Evolutionary conservation across 768 basidiomycete species (phyloP).

Genomic region (Agaricus bisporus): DNA sequence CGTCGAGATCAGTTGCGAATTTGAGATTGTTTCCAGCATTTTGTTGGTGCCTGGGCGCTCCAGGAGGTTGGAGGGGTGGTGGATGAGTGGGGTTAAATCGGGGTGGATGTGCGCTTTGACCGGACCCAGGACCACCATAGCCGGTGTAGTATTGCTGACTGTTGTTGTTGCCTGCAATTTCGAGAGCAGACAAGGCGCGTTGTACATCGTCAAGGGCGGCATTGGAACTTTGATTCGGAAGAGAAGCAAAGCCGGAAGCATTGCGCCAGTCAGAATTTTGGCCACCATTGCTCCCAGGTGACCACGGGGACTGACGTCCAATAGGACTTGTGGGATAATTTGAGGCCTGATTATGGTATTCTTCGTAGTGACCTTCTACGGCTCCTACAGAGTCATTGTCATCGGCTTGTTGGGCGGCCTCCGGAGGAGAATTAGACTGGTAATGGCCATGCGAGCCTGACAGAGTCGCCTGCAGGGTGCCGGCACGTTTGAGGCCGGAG

Average conservation of each 20-base stretch:
- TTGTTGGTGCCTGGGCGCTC: constrained; percentile 24
- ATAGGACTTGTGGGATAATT: constrained; percentile 51
- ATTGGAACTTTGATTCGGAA: constrained; percentile 25
- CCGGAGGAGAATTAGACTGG: constrained; percentile 30
- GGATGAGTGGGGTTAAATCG: constrained; percentile 41
- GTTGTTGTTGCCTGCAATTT: constrained; percentile 36
- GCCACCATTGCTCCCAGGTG: constrained; percentile 16
- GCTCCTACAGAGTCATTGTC: constrained; percentile 42
- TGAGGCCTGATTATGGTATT: constrained; percentile 45
- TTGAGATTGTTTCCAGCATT: constrained; percentile 41
- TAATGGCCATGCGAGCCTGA: constrained; percentile 21
- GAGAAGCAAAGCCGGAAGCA: constrained; percentile 18
- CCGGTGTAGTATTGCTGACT: constrained; percentile 27
- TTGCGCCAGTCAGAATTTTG: constrained; percentile 54
- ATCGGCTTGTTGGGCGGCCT: constrained; percentile 31
- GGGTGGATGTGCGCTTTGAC: constrained; percentile 60
- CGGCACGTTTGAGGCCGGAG: constrained; percentile 61
- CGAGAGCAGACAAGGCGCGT: constrained; percentile 64
- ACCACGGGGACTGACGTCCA: constrained; percentile 65
- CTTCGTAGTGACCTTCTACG: constrained; percentile 50
- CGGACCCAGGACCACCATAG: constrained; percentile 18
- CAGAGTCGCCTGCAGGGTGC: constrained; percentile 60
- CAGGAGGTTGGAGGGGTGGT: constrained; percentile 8
- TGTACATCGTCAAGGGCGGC: constrained; percentile 68
- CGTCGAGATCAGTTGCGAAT: constrained; percentile 58